A percentile compares a stretch with the other conserved stretches of the same genome.
phyloP scores from a whole-genome alignment of 805 yeast species.

The Scheffersomyces coipomensis region DNA sequence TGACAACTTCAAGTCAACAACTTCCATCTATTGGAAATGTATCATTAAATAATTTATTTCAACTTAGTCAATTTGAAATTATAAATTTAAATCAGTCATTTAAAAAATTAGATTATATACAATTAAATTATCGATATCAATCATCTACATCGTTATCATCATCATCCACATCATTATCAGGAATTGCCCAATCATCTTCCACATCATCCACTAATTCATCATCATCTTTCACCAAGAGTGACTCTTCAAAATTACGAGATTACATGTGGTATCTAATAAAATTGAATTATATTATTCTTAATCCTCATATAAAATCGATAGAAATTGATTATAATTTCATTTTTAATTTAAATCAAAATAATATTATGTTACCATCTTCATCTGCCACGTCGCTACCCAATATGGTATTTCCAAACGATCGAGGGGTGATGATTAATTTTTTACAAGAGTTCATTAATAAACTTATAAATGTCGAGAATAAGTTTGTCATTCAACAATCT shows the following conservation, averaged over 20 bases:
- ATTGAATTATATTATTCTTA: slow-evolving; percentile 14
- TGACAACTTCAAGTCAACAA: background rate
- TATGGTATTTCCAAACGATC: slow-evolving; percentile 18
- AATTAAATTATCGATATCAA: background rate
- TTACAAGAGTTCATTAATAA: slow-evolving; percentile 19
- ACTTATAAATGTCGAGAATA: slow-evolving; percentile 10
- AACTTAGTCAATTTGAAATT: slow-evolving; percentile 23
- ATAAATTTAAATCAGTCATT: slow-evolving; percentile 17
- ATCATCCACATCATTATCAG: background rate
- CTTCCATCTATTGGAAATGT: background rate
- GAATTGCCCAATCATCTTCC: background rate
- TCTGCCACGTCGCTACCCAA: background rate
- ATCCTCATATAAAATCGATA: slow-evolving; percentile 8
- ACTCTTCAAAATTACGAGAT: slow-evolving; percentile 26
- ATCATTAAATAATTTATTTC: slow-evolving; percentile 2
- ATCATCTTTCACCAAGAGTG: slow-evolving; percentile 9
- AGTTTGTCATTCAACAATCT: slow-evolving; percentile 6
- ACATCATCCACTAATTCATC: background rate
- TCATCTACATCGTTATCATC: background rate
- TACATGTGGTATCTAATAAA: slow-evolving; percentile 30
- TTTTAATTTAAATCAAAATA: slow-evolving; percentile 1
- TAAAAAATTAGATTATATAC: slow-evolving; percentile 17
- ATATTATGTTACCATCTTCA: background rate
- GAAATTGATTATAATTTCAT: slow-evolving; percentile 12
- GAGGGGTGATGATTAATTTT: slow-evolving; percentile 18